Base-by-base conservation (phyloP, 2,329 filamentous ascomycete genomes). In the Colletotrichum kahawae region DNA sequence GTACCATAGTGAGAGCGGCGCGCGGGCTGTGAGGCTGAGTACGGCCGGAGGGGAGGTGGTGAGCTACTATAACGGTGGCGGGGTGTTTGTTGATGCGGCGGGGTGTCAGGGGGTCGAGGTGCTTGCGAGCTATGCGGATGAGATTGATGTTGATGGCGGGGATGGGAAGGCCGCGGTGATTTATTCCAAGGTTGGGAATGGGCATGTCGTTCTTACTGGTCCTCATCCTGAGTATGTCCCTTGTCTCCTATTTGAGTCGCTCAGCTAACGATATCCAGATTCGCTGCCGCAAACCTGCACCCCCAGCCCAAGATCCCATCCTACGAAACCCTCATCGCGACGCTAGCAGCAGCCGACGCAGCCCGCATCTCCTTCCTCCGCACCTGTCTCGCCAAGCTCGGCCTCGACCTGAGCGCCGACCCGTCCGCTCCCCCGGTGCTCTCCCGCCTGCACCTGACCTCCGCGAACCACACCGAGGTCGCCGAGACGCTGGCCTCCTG, bases 41-140 rank as follows among this genome's bases (percentile, higher is more conserved):
- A 92, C 97, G 14, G 87, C 90, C 14, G 70, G 66, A 2, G 72
- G 69, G 2, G 86, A 88, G 2, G 95, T 98, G 75, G 87, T 89
- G 68, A 93, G 92, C 16, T 99, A 99, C 82, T 98, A 96, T 83
- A 99, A 99, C 79, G 97, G 97, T 1, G 97, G 97, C 1, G 96
- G 97, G 5, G 92, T 98, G 2, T 99, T 98, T 85, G 95, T 98
- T 1, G 93, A 97, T 84, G 93, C 94, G 2, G 88, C 89, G 4
- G 90, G 89, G 59, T 87, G 91, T 71, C 85, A 87, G 70, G 94
- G 93, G 2, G 91, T 98, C 1, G 92, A 98, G 83, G 89, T 98
- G 8, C 86, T 99, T 29, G 97, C 96, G 1, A 94, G 89, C 74
- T 99, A 97, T 82, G 89, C 89, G 0, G 93, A 95, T 43, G 87